Conservation (phyloP, 257 asterid genomes). For the Mitragyna speciosa region DNA sequence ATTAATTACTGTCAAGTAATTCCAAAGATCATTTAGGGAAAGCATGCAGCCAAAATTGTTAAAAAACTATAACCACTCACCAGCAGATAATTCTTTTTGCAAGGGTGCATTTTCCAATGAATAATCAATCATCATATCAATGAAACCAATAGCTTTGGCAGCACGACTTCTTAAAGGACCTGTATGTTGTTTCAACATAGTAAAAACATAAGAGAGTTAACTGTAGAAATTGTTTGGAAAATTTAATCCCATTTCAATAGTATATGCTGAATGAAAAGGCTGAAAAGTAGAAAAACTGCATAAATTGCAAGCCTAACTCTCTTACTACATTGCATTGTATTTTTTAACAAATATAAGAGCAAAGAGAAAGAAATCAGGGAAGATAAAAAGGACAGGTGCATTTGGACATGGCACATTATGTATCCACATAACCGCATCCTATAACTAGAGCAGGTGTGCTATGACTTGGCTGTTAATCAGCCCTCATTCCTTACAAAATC, state of each 20-base stretch:
- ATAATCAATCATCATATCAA: conserved; percentile 97
- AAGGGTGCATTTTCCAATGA: conserved; percentile 85
- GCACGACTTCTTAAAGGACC: conserved; percentile 98
- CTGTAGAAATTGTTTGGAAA: not conserved
- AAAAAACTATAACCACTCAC: conserved; percentile 38
- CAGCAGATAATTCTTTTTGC: conserved; percentile 92
- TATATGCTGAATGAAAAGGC: not conserved
- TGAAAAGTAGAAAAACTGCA: not conserved
- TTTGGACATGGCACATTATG: not conserved
- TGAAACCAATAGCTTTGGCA: conserved; percentile 98
- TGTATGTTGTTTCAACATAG: conserved; percentile 27
- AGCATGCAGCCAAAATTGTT: not conserved
- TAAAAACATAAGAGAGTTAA: not conserved
- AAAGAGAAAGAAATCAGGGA: not conserved
- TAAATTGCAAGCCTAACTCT: not conserved
- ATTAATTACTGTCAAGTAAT: not conserved
- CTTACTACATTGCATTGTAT: not conserved
- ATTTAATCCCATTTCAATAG: not conserved
- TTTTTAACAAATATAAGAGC: not conserved
- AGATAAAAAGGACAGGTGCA: not conserved
- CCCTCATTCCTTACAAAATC: not conserved
- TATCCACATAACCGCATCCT: not conserved
- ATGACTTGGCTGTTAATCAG: not conserved
- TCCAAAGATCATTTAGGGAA: not conserved
- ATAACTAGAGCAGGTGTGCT: not conserved